A percentile compares a stretch with the other conserved stretches of the same genome.
phyloP scores from a whole-genome alignment of 2,329 filamentous ascomycete genomes.

The Colletotrichum simmondsii region DNA sequence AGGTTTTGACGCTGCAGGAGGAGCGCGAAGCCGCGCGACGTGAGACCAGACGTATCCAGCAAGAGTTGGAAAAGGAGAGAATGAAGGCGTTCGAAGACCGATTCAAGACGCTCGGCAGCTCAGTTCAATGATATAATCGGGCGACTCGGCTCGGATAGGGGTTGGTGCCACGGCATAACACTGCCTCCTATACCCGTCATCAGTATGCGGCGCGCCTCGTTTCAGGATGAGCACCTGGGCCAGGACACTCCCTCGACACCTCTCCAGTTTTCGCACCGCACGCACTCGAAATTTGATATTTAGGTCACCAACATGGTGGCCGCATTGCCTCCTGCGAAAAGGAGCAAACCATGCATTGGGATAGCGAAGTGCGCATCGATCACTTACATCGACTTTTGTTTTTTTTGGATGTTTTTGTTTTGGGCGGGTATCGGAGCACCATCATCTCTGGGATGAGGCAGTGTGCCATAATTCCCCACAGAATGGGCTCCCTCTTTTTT shows the following conservation, averaged over 20 bases:
- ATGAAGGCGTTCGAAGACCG: slow-evolving; percentile 59
- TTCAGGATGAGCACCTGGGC: slow-evolving; percentile 28
- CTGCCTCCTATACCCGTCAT: slow-evolving; percentile 19
- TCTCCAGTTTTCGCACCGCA: not conserved
- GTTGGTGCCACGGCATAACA: slow-evolving; percentile 26
- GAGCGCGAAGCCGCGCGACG: slow-evolving; percentile 79
- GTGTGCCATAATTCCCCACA: not conserved
- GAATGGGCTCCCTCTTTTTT: not conserved
- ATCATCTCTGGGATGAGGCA: slow-evolving; percentile 4
- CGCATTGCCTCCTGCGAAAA: not conserved
- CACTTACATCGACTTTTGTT: not conserved
- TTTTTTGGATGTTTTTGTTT: not conserved
- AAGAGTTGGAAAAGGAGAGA: slow-evolving; percentile 72
- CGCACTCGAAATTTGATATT: not conserved
- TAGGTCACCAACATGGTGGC: slow-evolving; percentile 8
- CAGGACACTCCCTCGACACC: slow-evolving; percentile 19
- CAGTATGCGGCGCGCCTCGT: slow-evolving; percentile 25
- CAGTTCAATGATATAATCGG: slow-evolving; percentile 26
- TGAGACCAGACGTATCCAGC: slow-evolving; percentile 76
- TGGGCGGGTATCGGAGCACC: not conserved
- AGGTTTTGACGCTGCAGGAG: slow-evolving; percentile 82
- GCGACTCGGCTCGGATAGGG: slow-evolving; percentile 14
- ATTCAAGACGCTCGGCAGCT: slow-evolving; percentile 47
- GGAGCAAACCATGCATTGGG: slow-evolving; percentile 22
- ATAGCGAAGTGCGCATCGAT: slow-evolving; percentile 19